These are phyloP conservation scores for Orbilia brochopaga DNA, from an alignment of 2,329 filamentous ascomycete species.

Conservation along the genomic window DNA sequence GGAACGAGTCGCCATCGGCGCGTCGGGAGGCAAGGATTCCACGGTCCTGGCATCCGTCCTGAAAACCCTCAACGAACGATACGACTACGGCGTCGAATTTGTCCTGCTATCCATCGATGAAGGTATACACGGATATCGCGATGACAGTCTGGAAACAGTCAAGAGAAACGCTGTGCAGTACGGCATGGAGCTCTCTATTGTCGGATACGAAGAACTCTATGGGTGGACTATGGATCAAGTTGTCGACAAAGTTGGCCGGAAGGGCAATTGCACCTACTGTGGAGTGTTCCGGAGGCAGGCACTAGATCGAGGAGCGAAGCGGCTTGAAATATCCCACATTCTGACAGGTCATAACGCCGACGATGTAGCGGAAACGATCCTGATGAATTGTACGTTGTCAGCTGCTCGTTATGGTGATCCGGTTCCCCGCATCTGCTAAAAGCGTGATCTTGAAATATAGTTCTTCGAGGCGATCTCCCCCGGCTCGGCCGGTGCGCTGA, in stretches of 20 bases:
- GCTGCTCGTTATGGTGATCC: not conserved
- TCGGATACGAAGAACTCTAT: constrained; percentile 92
- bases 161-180: constrained; percentile 92
- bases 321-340: constrained; percentile 86
- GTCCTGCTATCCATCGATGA: constrained; percentile 92
- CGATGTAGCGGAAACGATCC: constrained; percentile 92
- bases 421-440: not conserved
- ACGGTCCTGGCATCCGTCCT: constrained; percentile 93
- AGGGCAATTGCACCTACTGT: constrained; percentile 98
- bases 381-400: constrained; percentile 74
- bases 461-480: constrained; percentile 86
- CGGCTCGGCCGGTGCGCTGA: constrained; percentile 85
- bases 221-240: constrained; percentile 99
- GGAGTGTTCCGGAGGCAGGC: constrained; percentile 95
- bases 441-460: constrained; percentile 52
- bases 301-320: constrained; percentile 86
- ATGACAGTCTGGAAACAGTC: constrained; percentile 94
- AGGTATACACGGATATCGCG: constrained; percentile 94
- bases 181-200: constrained; percentile 85
- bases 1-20: constrained; percentile 89
- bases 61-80: constrained; percentile 89
- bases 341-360: constrained; percentile 98
- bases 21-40: constrained; percentile 95
- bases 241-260: constrained; percentile 93
- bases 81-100: constrained; percentile 84